phyloP scores from a whole-genome alignment of 2,329 filamentous ascomycete genomes.

The Chaetomium sp. region DNA sequence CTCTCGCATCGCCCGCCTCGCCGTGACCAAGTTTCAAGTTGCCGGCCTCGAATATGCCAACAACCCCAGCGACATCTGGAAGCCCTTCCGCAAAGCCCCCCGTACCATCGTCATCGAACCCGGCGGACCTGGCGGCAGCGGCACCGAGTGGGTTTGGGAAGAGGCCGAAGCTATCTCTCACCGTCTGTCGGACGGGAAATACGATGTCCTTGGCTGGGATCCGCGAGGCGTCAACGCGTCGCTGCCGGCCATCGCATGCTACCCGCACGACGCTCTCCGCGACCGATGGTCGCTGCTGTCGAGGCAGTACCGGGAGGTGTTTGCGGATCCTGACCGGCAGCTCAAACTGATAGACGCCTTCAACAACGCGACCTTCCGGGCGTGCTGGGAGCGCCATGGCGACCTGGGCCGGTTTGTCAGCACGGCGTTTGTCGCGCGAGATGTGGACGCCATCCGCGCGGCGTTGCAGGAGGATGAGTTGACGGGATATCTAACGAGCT shows the following conservation, averaged over 20 bases:
- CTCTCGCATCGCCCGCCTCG: slow-evolving; percentile 37
- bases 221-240: slow-evolving; percentile 47
- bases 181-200: slow-evolving; percentile 37
- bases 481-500: slow-evolving; percentile 45
- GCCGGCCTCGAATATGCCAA: slow-evolving; percentile 34
- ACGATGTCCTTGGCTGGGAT: slow-evolving; percentile 48
- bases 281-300: slow-evolving; percentile 41
- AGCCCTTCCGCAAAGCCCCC: slow-evolving; percentile 32
- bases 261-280: slow-evolving; percentile 38
- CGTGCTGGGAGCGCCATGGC: slow-evolving; percentile 38
- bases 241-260: slow-evolving; percentile 41
- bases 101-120: slow-evolving; percentile 45
- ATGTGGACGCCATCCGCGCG: slow-evolving; percentile 43
- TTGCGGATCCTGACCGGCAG: slow-evolving; percentile 31
- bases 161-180: slow-evolving; percentile 32
- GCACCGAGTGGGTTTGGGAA: slow-evolving; percentile 37
- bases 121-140: slow-evolving; percentile 45
- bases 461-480: slow-evolving; percentile 40
- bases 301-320: slow-evolving; percentile 34
- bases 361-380: slow-evolving; percentile 38
- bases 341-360: slow-evolving; percentile 40
- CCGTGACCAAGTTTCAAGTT: slow-evolving; percentile 45
- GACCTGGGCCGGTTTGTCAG: slow-evolving; percentile 41
- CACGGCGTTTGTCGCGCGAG: slow-evolving; percentile 42
- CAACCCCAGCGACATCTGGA: not conserved